phyloP scores from a whole-genome alignment of 768 basidiomycete species.

The Porpolomopsis calyptriformis region DNA sequence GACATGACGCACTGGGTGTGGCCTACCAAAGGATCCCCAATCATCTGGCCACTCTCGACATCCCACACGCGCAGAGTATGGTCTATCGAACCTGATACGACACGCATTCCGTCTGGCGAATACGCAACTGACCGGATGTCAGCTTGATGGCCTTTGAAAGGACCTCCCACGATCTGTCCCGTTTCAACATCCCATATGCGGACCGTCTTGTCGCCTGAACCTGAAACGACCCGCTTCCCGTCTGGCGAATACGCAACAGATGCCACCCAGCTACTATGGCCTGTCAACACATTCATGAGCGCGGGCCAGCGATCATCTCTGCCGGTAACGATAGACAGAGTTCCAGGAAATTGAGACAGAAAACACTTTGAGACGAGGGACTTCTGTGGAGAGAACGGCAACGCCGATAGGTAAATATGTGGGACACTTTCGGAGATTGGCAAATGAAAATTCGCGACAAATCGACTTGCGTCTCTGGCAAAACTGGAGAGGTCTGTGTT shows the following conservation, averaged over 20 bases:
- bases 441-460: slow-evolving; percentile 18
- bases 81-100: slow-evolving; percentile 16
- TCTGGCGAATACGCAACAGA: slow-evolving; percentile 21
- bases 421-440: slow-evolving; percentile 22
- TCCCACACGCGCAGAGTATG: slow-evolving; percentile 16
- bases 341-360: background rate
- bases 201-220: background rate
- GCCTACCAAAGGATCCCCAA: background rate
- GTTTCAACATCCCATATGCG: background rate
- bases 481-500: slow-evolving; percentile 4
- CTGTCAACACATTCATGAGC: background rate
- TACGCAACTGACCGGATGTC: background rate
- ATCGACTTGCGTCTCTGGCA: slow-evolving; percentile 3
- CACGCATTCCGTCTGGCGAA: background rate
- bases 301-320: background rate
- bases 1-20: background rate
- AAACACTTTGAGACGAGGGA: slow-evolving; percentile 14
- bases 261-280: slow-evolving; percentile 3
- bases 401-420: slow-evolving; percentile 29
- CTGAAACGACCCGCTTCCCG: slow-evolving; percentile 6
- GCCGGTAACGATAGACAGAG: background rate
- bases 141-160: background rate
- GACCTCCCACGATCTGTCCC: background rate
- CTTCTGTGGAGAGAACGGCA: slow-evolving; percentile 22
- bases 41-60: slow-evolving; percentile 2